Percentiles rank a stretch among this genome's conserved stretches.
Evolutionary conservation across 192 early-diverging fungal genomes (phyloP).

Genomic region (Chytriomyces confervae): DNA sequence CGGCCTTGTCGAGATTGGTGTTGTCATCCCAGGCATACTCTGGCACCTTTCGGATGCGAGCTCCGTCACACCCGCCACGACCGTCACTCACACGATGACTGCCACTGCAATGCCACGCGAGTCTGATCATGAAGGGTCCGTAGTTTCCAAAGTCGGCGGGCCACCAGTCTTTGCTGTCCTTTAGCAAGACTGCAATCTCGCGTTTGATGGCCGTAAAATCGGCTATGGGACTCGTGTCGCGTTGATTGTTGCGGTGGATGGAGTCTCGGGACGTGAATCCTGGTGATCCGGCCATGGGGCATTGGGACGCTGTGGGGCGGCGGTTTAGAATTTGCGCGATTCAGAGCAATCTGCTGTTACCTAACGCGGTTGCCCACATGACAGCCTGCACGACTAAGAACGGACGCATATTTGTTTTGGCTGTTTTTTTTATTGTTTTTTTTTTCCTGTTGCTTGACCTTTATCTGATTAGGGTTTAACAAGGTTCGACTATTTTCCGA

Average conservation of each 20-base stretch:
- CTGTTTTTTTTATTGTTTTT: too few relatives aligned
- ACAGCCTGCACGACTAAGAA: too few relatives aligned
- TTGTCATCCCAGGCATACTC: slow-evolving; percentile 71
- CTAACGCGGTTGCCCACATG: too few relatives aligned
- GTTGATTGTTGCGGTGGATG: not conserved
- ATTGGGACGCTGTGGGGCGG: too few relatives aligned
- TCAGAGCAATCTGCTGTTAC: too few relatives aligned
- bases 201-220: slow-evolving; percentile 20
- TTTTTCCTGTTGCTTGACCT: too few relatives aligned
- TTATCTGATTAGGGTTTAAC: too few relatives aligned
- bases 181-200: slow-evolving; percentile 25
- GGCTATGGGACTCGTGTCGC: not conserved
- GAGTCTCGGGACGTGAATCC: too few relatives aligned
- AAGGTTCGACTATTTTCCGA: too few relatives aligned
- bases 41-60: slow-evolving; percentile 65
- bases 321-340: too few relatives aligned
- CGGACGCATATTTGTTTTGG: too few relatives aligned
- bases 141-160: slow-evolving; percentile 63
- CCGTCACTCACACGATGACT: slow-evolving; percentile 61
- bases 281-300: too few relatives aligned
- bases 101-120: slow-evolving; percentile 88
- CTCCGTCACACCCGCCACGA: slow-evolving; percentile 73
- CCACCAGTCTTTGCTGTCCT: slow-evolving; percentile 32
- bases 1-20: slow-evolving; percentile 73
- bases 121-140: slow-evolving; percentile 78